phyloP scores from a whole-genome alignment of 352 stramenopile species.

The Phytophthora hibernalis region DNA sequence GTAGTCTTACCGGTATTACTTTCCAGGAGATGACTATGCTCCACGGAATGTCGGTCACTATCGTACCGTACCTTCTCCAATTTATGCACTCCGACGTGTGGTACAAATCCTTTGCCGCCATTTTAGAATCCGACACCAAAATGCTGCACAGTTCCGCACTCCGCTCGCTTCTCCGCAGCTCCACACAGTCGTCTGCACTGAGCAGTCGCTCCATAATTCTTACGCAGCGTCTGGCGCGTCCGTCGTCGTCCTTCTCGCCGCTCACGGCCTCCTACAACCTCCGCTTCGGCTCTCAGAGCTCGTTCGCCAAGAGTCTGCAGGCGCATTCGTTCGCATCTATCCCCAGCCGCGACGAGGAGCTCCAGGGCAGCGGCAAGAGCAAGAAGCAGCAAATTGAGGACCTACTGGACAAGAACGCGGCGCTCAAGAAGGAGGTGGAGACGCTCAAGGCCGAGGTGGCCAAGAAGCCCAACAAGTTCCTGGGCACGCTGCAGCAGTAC shows the following conservation, averaged over 20 bases:
- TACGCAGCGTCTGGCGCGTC: slow-evolving; percentile 24
- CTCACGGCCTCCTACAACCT: slow-evolving; percentile 20
- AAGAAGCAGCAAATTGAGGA: slow-evolving; percentile 72
- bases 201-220: slow-evolving; percentile 26
- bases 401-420: slow-evolving; percentile 78
- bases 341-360: slow-evolving; percentile 41
- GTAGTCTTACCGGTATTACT: too few relatives aligned
- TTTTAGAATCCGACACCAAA: neutral
- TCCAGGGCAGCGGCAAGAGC: slow-evolving; percentile 33
- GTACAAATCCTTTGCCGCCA: slow-evolving; percentile 1
- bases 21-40: too few relatives aligned
- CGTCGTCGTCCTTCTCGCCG: slow-evolving; percentile 27
- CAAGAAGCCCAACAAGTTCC: slow-evolving; percentile 82
- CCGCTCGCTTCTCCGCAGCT: slow-evolving; percentile 39
- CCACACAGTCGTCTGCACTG: slow-evolving; percentile 19
- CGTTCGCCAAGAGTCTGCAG: slow-evolving; percentile 44
- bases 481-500: slow-evolving; percentile 85
- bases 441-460: slow-evolving; percentile 50
- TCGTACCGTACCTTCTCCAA: slow-evolving; percentile 5
- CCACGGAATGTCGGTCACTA: slow-evolving; percentile 16
- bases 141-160: slow-evolving; percentile 39
- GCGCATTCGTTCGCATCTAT: slow-evolving; percentile 63
- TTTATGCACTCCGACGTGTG: slow-evolving; percentile 17
- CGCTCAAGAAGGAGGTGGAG: slow-evolving; percentile 73
- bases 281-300: slow-evolving; percentile 21